A percentile compares a stretch with the other conserved stretches of the same genome.
Evolutionary conservation across 495 filamentous ascomycete genomes (phyloP).

Genomic region (Penicillium odoratum): DNA sequence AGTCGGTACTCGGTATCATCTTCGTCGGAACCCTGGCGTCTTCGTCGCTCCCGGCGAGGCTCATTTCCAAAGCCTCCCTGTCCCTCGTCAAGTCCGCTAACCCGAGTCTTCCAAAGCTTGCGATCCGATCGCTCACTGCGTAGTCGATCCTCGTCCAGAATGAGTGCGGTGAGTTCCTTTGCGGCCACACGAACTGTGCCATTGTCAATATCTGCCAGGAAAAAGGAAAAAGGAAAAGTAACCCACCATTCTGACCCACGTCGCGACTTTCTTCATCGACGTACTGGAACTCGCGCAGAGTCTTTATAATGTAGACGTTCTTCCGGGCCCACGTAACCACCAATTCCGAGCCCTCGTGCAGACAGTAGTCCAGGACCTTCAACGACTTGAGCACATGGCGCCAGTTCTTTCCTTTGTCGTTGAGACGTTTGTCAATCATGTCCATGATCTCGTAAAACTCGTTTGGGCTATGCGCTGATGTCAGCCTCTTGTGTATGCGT

Average conservation of each 20-base stretch:
- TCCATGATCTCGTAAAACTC: constrained; percentile 99
- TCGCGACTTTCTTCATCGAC: constrained; percentile 93
- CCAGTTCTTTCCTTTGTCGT: constrained; percentile 99
- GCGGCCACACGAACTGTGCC: constrained; percentile 84
- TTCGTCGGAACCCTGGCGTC: constrained; percentile 61
- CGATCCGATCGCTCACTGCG: constrained; percentile 88
- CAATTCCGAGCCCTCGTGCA: constrained; percentile 95
- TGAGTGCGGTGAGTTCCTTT: constrained; percentile 91
- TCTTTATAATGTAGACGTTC: constrained; percentile 99
- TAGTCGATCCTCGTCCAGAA: constrained; percentile 92
- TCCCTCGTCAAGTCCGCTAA: constrained; percentile 88
- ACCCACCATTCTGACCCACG: constrained; percentile 89
- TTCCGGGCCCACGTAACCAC: constrained; percentile 98
- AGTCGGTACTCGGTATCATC: constrained; percentile 91
- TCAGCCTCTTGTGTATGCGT: constrained; percentile 15
- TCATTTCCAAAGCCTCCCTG: constrained; percentile 38
- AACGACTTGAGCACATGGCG: constrained; percentile 96
- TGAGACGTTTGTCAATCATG: constrained; percentile 98
- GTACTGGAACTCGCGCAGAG: constrained; percentile 92
- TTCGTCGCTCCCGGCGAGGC: constrained; percentile 45
- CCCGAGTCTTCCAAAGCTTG: constrained; percentile 94
- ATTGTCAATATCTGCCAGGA: not conserved
- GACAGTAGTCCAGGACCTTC: constrained; percentile 96
- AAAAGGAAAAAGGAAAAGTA: not conserved
- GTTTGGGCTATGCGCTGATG: constrained; percentile 61